A percentile compares a stretch with the other conserved stretches of the same genome.
Conservation (phyloP, 164 flowering plant genomes). For the Hamamelis virginiana region DNA sequence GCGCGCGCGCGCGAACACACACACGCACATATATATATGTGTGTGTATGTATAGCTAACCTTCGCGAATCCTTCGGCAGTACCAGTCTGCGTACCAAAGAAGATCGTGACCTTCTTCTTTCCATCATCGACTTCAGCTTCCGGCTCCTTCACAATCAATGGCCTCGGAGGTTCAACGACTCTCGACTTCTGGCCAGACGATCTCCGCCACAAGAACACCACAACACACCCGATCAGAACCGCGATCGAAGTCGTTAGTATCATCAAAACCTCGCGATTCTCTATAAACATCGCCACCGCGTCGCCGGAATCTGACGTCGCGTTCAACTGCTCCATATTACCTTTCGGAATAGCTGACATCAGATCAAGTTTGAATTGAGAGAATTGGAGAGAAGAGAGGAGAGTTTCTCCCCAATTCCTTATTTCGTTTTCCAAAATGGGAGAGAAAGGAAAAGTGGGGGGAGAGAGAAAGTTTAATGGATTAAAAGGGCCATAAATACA, state of each 20-base stretch:
- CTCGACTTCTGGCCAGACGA: conserved; percentile 31
- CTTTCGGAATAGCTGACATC: conserved; percentile 58
- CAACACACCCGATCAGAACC: conserved; percentile 64
- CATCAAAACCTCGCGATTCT: conserved; percentile 66
- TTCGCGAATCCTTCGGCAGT: conserved; percentile 99
- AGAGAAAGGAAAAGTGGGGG: too few relatives aligned
- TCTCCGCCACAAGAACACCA: conserved; percentile 62
- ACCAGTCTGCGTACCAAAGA: conserved; percentile 96
- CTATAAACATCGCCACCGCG: conserved; percentile 35
- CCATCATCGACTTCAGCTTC: conserved; percentile 76
- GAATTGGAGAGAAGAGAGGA: too few relatives aligned
- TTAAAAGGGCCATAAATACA: too few relatives aligned
- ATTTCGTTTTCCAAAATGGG: too few relatives aligned
- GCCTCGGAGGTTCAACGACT: conserved; percentile 38
- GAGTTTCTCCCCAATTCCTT: too few relatives aligned
- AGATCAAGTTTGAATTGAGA: too few relatives aligned
- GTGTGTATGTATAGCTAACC: conserved; percentile 32
- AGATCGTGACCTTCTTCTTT: conserved; percentile 75
- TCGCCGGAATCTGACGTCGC: conserved; percentile 30
- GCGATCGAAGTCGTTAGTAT: conserved; percentile 75
- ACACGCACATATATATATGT: neutral
- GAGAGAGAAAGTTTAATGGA: too few relatives aligned
- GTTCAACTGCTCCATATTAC: conserved; percentile 44
- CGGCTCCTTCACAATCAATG: conserved; percentile 39
- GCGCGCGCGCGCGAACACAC: too few relatives aligned